A percentile compares a stretch with the other conserved stretches of the same genome.
phyloP scores from a whole-genome alignment of 1,284 basidiomycete genomes.

The Heterobasidion occidentale region DNA sequence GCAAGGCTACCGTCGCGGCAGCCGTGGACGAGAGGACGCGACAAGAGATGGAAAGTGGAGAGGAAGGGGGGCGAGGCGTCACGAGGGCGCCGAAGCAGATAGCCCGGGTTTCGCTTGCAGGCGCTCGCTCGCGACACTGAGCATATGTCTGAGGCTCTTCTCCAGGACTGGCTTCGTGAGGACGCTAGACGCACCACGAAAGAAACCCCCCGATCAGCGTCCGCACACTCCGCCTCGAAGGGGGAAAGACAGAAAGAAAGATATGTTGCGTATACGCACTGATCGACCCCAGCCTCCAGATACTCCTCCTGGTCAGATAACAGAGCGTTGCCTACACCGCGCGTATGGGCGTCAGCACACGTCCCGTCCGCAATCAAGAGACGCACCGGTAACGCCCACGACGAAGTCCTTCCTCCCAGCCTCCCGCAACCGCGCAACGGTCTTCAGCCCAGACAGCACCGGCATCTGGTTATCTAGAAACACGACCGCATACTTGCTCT shows the following conservation, averaged over 20 bases:
- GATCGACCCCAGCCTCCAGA: slow-evolving; percentile 68
- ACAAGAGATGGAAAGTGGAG: not conserved
- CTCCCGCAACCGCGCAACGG: slow-evolving; percentile 57
- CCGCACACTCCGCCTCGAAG: not conserved
- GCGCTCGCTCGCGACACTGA: slow-evolving; percentile 22
- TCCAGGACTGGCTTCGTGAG: slow-evolving; percentile 30
- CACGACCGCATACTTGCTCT: slow-evolving; percentile 52
- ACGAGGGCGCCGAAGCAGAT: not conserved
- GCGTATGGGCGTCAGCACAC: slow-evolving; percentile 10
- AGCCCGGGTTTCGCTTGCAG: not conserved
- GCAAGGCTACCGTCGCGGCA: not conserved
- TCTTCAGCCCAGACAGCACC: slow-evolving; percentile 70
- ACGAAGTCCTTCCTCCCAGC: slow-evolving; percentile 68
- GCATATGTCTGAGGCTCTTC: slow-evolving; percentile 26
- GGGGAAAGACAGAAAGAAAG: not conserved
- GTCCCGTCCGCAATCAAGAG: slow-evolving; percentile 13
- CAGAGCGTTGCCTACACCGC: slow-evolving; percentile 49
- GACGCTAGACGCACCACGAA: slow-evolving; percentile 14
- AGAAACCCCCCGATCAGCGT: not conserved
- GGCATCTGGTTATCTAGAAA: slow-evolving; percentile 91
- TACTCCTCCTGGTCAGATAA: slow-evolving; percentile 69
- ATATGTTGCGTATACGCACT: slow-evolving; percentile 33
- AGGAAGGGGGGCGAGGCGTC: not conserved
- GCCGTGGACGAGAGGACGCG: not conserved
- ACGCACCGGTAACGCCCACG: slow-evolving; percentile 67